Base-by-base conservation (phyloP, 78 protist species). In the Polysphondylium violaceum region DNA sequence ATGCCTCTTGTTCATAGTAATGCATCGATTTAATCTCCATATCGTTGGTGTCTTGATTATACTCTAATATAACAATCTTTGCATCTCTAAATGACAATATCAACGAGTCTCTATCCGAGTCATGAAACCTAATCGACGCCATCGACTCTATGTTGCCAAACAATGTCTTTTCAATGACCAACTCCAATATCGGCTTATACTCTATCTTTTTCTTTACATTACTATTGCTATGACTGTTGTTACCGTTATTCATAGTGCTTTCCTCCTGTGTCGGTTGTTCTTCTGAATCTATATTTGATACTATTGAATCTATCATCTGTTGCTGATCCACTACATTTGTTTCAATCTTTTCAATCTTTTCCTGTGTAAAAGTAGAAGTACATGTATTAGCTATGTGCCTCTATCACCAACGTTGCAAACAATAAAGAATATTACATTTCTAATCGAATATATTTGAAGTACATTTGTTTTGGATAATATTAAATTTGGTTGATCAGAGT, bases 21-120 rank as follows among this genome's bases (percentile, higher is more conserved):
- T 88, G 94, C 44, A 88, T 19, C 35, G 94, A 78, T n/a, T 59
- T 40, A 31, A 88, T 61, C 9, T 63, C 88, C 35, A 78, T 43
- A 29, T 76, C 56, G 12, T 64, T 33, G 7, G 61, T 23, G 7
- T 55, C 69, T 4, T 19, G 3, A 38, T 88, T 64, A 55, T 67
- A 88, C 9, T 63, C 55, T 14, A 88, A 43, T 16, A 88, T 40
- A 19, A 87, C 63, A 0, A 88, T 35, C 76, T 88, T 69, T 35
- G 87, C 83, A 65, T 75, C 79, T 60, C 77, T 41, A 55, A 88
- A 88, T 35, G 94, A 44, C 5, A 88, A 29, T 19, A 88, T 61
- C 8, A 88, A 29, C 19, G 87, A 74, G 29, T 88, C 94, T 29
- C 43, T 67, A 14, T 74, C 38, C 21, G 50, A 53, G 47, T 60